Percentiles rank a stretch among this genome's conserved stretches.
These are phyloP conservation scores for Lichtheimia ornata DNA, from an alignment of 371 early-diverging fungal genomes.

Conservation along the genomic window DNA sequence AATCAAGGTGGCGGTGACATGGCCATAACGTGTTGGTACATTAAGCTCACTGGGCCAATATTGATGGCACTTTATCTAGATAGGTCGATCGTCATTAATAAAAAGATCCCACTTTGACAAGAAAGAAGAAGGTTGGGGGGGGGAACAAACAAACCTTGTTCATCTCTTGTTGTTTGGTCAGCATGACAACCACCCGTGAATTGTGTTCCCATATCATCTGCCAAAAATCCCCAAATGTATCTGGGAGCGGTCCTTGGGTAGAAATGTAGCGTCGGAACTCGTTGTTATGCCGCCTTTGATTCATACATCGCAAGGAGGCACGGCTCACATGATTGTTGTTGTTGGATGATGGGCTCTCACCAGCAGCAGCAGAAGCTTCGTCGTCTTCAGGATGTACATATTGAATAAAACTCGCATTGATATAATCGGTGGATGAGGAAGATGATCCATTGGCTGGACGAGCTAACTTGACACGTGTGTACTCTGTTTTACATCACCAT, in stretches of 20 bases:
- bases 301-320: constrained; percentile 22
- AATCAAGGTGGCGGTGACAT: constrained; percentile 31
- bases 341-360: too few relatives aligned
- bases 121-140: too few relatives aligned
- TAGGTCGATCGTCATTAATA: not conserved
- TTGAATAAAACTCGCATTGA: constrained; percentile 72
- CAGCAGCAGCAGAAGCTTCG: too few relatives aligned
- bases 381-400: constrained; percentile 17
- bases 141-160: constrained; percentile 30
- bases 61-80: constrained; percentile 66
- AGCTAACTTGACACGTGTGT: constrained; percentile 54
- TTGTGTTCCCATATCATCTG: constrained; percentile 88
- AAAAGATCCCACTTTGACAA: too few relatives aligned
- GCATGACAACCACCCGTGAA: constrained; percentile 81
- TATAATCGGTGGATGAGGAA: constrained; percentile 62
- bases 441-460: constrained; percentile 19
- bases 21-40: constrained; percentile 42
- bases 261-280: constrained; percentile 70
- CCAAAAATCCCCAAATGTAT: constrained; percentile 91
- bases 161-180: constrained; percentile 84
- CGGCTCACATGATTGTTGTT: constrained; percentile 7
- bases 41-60: constrained; percentile 69
- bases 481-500: constrained; percentile 21
- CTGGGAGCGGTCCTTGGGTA: constrained; percentile 85
- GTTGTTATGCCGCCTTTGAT: not conserved